Conservation (phyloP, 148 eudicot species). For the Camellia sinensis region DNA sequence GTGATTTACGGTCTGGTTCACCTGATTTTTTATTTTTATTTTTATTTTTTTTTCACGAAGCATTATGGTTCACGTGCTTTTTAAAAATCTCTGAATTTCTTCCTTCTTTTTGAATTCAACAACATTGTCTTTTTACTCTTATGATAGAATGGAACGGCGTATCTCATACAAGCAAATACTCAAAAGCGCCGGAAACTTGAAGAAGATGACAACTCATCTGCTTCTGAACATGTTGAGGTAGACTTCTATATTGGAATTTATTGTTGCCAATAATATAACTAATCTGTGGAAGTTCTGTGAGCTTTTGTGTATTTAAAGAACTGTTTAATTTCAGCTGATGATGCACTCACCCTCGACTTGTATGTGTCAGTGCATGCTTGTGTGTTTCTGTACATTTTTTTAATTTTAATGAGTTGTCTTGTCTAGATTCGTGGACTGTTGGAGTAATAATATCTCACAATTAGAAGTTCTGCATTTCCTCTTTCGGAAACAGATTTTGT, state of each 20-base stretch:
- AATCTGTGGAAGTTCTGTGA: not conserved
- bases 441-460: slow-evolving; percentile 3
- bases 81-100: not conserved
- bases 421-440: not conserved
- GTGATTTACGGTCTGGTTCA: not conserved
- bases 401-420: not conserved
- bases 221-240: slow-evolving; percentile 62
- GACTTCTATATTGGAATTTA: not conserved
- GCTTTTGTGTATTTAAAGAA: slow-evolving; percentile 3
- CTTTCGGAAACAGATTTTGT: not conserved
- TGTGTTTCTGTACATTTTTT: not conserved
- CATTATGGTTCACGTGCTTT: slow-evolving; percentile 7
- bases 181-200: slow-evolving; percentile 76
- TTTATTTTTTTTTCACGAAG: not conserved
- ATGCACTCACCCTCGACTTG: not conserved
- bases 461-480: not conserved
- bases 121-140: not conserved
- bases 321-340: not conserved
- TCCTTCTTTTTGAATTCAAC: slow-evolving; percentile 1
- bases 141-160: slow-evolving; percentile 74
- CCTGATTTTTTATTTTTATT: not conserved
- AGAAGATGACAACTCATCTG: slow-evolving; percentile 42
- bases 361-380: not conserved
- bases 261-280: not conserved
- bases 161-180: slow-evolving; percentile 90